Base-by-base conservation (phyloP, 495 filamentous ascomycete species). In the Schizothecium vesticola region DNA sequence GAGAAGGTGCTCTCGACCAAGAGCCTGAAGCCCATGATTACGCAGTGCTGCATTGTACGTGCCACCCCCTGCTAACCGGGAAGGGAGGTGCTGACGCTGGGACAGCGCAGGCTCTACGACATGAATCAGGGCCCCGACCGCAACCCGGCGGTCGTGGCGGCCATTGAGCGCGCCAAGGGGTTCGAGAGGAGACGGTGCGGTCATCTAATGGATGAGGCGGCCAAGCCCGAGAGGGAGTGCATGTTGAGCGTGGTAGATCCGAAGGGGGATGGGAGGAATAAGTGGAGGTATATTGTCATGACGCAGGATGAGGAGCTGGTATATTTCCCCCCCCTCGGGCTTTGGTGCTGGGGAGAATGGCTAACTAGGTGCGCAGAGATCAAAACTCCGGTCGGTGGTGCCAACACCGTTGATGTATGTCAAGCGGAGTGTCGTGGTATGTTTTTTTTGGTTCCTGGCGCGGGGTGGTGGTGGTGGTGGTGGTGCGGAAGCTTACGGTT, bases 171-270 rank as follows among this genome's bases (percentile, higher is more conserved):
- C 67, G 90, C 91, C 4, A 92, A 93, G 78, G 76, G 69, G 59
- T 88, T 92, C 70, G 95, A 97, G 72, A 88, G 94, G 61, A 86
- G 95, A 59, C 88, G 94, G 71, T 99, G 95, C 78, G 90, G 89
- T 58, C 95, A 99, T 79, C 89, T 95, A 75, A 89, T 88, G 65
- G 88, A 94, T 66, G 86, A 91, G 60, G 82, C 90, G 60, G 90
- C 94, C 1, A 87, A 96, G 66, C 83, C 87, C 56, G 87, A 93
- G 68, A 76, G 86, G 25, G 91, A 92, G 69, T 99, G 96, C 76
- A 81, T 97, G 25, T 81, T 86, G 59, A 89, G 86, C 0, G 88
- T 95, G 4, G 87, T 97, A 1, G 92, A 92, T 71, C 90, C 92
- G 0, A 90, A 90, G 71, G 76, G 80, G 21, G 86, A 80, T 67